Conservation (phyloP, 805 yeast genomes). For the Metschnikowia arizonensis region DNA sequence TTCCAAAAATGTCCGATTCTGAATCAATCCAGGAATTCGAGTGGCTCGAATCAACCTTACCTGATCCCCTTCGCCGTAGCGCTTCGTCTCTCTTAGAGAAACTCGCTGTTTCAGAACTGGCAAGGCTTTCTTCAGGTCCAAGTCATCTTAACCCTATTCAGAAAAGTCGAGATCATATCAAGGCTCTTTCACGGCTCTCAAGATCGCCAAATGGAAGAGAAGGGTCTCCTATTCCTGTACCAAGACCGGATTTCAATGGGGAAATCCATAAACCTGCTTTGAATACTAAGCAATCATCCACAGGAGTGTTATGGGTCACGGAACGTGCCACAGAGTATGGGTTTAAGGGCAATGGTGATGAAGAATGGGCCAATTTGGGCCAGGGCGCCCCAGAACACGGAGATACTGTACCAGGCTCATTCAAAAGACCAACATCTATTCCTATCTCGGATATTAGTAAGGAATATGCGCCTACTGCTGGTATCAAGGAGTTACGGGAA, state of each 20-base stretch:
- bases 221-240: slow-evolving; percentile 48
- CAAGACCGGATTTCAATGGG: slow-evolving; percentile 42
- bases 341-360: slow-evolving; percentile 35
- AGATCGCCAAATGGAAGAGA: slow-evolving; percentile 34
- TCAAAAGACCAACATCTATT: slow-evolving; percentile 47
- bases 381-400: slow-evolving; percentile 67
- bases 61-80: slow-evolving; percentile 35
- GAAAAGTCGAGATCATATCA: slow-evolving; percentile 17
- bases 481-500: slow-evolving; percentile 49
- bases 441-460: slow-evolving; percentile 46
- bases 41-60: slow-evolving; percentile 40
- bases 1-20: background rate
- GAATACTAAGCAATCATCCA: slow-evolving; percentile 54
- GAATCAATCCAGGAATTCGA: slow-evolving; percentile 30
- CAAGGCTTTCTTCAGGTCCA: slow-evolving; percentile 22
- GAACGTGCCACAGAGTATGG: slow-evolving; percentile 59
- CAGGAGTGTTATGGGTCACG: slow-evolving; percentile 64
- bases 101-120: slow-evolving; percentile 21
- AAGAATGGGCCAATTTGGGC: slow-evolving; percentile 56
- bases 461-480: slow-evolving; percentile 61
- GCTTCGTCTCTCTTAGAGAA: slow-evolving; percentile 38
- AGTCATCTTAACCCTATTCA: slow-evolving; percentile 14
- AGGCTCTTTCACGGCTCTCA: slow-evolving; percentile 29
- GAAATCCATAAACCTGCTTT: slow-evolving; percentile 53
- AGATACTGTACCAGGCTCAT: slow-evolving; percentile 53